These are phyloP conservation scores for Rhizophagus clarus DNA, from an alignment of 192 early-diverging fungal genomes.

Conservation along the genomic window DNA sequence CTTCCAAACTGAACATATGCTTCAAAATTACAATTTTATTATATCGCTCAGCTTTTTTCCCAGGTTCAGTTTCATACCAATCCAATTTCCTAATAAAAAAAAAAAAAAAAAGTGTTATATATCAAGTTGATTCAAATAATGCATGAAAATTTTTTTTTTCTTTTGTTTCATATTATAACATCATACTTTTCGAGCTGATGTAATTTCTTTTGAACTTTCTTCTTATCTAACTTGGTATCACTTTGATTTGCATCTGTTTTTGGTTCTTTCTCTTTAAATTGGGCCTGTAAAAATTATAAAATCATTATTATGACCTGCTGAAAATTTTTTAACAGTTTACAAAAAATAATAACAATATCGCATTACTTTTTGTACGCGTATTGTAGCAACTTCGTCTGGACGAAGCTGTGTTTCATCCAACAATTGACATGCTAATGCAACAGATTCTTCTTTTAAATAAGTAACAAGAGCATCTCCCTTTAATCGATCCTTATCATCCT, in stretches of 20 bases:
- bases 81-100: conserved; percentile 72
- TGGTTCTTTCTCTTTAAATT: conserved; percentile 76
- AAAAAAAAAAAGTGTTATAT: background rate
- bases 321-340: too few relatives aligned
- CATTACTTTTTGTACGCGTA: conserved; percentile 69
- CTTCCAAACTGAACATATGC: conserved; percentile 90
- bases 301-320: background rate
- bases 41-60: conserved; percentile 74
- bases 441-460: conserved; percentile 90
- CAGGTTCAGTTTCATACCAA: conserved; percentile 81
- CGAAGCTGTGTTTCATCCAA: conserved; percentile 88
- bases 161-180: too few relatives aligned
- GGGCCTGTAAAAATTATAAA: conserved; percentile 58
- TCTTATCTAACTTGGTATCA: conserved; percentile 51
- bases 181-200: conserved; percentile 78
- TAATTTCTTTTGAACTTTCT: conserved; percentile 63
- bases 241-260: conserved; percentile 36
- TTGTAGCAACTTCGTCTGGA: conserved; percentile 56
- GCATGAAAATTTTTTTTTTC: background rate
- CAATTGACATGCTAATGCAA: conserved; percentile 80
- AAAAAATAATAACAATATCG: background rate
- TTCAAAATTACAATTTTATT: conserved; percentile 88
- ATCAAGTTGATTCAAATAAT: background rate
- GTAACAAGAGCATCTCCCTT: conserved; percentile 95
- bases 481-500: conserved; percentile 58